Percentiles rank a stretch among this genome's conserved stretches.
Evolutionary conservation across 176 grass and related monocot genomes (phyloP).

Genomic region (Oryza brachyantha): DNA sequence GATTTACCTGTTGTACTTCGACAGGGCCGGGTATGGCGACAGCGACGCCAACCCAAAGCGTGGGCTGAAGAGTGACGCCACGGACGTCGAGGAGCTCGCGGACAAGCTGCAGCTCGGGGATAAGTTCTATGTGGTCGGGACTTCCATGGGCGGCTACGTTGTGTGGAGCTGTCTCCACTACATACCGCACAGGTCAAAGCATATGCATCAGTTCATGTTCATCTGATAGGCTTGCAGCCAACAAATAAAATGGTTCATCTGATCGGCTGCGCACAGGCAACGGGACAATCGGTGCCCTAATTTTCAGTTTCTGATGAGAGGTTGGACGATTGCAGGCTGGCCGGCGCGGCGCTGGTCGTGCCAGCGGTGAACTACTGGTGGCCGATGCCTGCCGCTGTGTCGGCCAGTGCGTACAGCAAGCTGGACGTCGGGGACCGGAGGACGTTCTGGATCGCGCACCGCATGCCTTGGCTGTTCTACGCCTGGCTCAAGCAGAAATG

Average conservation of each 20-base stretch:
- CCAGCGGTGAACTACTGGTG: slow-evolving; percentile 83
- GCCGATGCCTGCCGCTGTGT: slow-evolving; percentile 42
- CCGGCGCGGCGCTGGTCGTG: slow-evolving; percentile 48
- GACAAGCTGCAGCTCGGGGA: slow-evolving; percentile 46
- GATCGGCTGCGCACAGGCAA: too few relatives aligned
- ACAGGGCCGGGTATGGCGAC: slow-evolving; percentile 72
- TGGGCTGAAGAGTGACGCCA: slow-evolving; percentile 49
- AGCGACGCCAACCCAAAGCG: slow-evolving; percentile 60
- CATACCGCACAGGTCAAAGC: slow-evolving; percentile 54
- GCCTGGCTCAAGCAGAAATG: slow-evolving; percentile 59
- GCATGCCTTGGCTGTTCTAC: slow-evolving; percentile 47
- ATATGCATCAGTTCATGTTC: not conserved
- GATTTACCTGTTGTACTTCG: slow-evolving; percentile 52
- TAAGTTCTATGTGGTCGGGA: slow-evolving; percentile 62
- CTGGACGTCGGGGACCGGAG: slow-evolving; percentile 26
- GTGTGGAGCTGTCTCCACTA: slow-evolving; percentile 73
- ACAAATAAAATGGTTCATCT: not conserved
- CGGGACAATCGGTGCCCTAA: too few relatives aligned
- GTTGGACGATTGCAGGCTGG: slow-evolving; percentile 27
- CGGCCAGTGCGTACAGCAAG: slow-evolving; percentile 31
- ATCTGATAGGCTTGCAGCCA: too few relatives aligned
- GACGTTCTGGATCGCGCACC: slow-evolving; percentile 57
- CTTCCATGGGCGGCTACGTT: slow-evolving; percentile 56
- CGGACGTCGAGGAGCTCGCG: slow-evolving; percentile 60
- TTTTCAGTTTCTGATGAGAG: not conserved